A percentile compares a stretch with the other conserved stretches of the same genome.
Conservation (phyloP, 208 protist genomes). For the Borovskyia barvae region DNA sequence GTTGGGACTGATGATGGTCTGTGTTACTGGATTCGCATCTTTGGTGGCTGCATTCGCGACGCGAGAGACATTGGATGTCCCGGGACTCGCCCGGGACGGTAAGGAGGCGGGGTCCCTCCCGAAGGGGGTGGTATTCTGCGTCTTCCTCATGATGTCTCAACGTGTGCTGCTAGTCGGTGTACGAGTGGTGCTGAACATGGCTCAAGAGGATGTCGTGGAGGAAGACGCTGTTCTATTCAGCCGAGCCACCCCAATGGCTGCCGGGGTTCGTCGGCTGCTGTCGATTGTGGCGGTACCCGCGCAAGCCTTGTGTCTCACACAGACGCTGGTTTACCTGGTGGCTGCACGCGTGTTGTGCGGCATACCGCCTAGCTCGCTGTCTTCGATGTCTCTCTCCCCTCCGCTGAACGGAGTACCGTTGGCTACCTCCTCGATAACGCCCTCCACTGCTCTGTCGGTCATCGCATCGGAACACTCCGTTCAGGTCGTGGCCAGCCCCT, state of each 20-base stretch:
- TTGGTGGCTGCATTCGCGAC: constrained; percentile 13
- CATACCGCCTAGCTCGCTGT: neutral
- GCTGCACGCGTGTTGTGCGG: constrained; percentile 2
- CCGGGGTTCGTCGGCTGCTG: constrained; percentile 12
- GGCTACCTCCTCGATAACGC: too few relatives aligned
- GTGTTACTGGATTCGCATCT: neutral
- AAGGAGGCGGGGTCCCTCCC: neutral
- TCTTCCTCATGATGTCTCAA: constrained; percentile 5
- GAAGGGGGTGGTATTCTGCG: constrained; percentile 5
- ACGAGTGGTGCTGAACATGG: constrained; percentile 4
- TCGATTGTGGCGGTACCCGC: constrained; percentile 13
- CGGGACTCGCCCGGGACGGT: neutral
- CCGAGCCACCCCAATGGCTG: constrained; percentile 18
- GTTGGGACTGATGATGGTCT: neutral
- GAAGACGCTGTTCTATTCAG: constrained; percentile 65
- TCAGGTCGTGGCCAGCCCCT: constrained; percentile 1
- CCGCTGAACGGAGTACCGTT: neutral
- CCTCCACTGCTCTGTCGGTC: too few relatives aligned
- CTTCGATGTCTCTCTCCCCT: neutral
- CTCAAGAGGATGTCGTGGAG: constrained; percentile 36
- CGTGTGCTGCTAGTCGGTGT: constrained; percentile 15
- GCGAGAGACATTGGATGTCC: neutral
- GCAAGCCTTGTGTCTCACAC: constrained; percentile 24
- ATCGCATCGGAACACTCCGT: too few relatives aligned
- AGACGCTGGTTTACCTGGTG: constrained; percentile 11